Conservation (phyloP, 306 rosid genomes). For the Prunus mira region DNA sequence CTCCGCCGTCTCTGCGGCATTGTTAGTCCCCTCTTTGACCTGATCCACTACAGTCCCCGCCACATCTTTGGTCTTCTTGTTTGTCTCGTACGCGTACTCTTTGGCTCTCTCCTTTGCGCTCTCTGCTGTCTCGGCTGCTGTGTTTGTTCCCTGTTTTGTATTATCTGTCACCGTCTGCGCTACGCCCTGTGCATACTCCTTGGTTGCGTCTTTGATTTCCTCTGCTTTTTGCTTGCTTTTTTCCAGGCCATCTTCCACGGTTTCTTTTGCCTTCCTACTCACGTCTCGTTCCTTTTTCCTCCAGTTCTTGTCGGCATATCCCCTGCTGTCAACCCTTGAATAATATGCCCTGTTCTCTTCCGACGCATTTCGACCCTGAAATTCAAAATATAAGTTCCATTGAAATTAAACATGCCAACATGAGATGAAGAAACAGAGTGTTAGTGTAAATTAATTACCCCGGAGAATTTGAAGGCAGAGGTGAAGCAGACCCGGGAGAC, state of each 20-base stretch:
- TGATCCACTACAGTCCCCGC: conserved; percentile 18
- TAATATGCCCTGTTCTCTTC: conserved; percentile 22
- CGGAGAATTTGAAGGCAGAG: conserved; percentile 42
- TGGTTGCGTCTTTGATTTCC: conserved; percentile 19
- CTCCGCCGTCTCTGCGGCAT: conserved; percentile 25
- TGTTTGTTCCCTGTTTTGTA: conserved; percentile 19
- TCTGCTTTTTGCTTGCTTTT: conserved; percentile 23
- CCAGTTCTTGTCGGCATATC: conserved; percentile 28
- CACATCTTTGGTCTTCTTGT: conserved; percentile 14
- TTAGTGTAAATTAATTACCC: conserved; percentile 23
- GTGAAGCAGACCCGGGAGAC: conserved; percentile 49
- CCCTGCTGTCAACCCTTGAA: no score
- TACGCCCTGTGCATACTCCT: conserved; percentile 19
- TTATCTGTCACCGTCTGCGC: conserved; percentile 16
- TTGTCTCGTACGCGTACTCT: conserved; percentile 10
- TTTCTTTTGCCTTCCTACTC: conserved; percentile 30
- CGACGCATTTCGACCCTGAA: conserved; percentile 43
- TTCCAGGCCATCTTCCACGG: conserved; percentile 14
- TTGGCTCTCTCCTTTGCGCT: conserved; percentile 28
- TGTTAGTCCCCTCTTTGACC: conserved; percentile 14
- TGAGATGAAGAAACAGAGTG: not conserved
- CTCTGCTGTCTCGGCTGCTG: not conserved
- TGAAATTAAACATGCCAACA: not conserved
- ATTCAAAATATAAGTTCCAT: not conserved
- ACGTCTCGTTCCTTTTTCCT: conserved; percentile 4